These are phyloP conservation scores for Carex littledalei DNA, from an alignment of 176 grass and related monocot species.

Conservation along the genomic window DNA sequence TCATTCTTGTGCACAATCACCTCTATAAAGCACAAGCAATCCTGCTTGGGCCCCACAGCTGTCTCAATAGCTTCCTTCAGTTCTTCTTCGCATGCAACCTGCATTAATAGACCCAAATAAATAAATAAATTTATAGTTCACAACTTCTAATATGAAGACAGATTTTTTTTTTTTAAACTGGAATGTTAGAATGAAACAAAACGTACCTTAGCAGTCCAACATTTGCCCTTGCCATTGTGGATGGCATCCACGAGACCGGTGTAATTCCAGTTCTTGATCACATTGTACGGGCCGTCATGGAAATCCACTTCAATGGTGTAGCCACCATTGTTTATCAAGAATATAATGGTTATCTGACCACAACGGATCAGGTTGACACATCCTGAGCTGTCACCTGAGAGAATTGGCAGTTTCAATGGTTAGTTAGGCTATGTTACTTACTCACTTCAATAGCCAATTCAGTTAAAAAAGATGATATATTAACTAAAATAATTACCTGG, in stretches of 20 bases:
- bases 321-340: conserved; percentile 91
- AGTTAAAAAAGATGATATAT: too few species aligned
- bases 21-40: conserved; percentile 37
- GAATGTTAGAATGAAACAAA: background rate
- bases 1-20: conserved; percentile 33
- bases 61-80: conserved; percentile 28
- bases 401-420: too few species aligned
- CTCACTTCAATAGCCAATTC: too few species aligned
- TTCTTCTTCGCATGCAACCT: conserved; percentile 31
- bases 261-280: conserved; percentile 94
- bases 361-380: conserved; percentile 64
- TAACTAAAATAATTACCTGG: conserved; percentile 26
- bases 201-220: conserved; percentile 54
- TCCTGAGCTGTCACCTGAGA: conserved; percentile 63
- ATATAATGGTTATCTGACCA: conserved; percentile 58
- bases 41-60: conserved; percentile 13
- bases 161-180: background rate
- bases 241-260: conserved; percentile 51
- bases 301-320: conserved; percentile 89
- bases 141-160: background rate
- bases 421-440: too few species aligned
- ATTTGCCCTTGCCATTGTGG: conserved; percentile 55
- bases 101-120: background rate
- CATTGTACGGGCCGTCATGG: conserved; percentile 80
- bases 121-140: background rate